These are phyloP conservation scores for Begonia peltatifolia DNA, from an alignment of 306 rosid genomes.

Conservation along the genomic window DNA sequence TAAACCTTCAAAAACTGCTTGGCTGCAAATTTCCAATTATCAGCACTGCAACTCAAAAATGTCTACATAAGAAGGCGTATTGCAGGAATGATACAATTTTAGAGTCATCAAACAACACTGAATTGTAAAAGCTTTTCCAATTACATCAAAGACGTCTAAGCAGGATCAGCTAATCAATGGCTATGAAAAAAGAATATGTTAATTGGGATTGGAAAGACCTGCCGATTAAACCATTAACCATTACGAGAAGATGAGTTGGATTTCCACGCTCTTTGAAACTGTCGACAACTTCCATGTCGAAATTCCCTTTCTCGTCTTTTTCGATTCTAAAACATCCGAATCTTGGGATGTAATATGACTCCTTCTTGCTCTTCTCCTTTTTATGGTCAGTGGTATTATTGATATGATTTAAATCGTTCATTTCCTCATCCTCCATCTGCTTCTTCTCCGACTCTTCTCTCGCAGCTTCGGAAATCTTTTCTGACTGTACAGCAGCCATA, in stretches of 20 bases:
- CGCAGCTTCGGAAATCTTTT: constrained; percentile 3
- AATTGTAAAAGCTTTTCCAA: background rate
- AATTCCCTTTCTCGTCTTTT: constrained; percentile 24
- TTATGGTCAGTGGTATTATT: constrained; percentile 1
- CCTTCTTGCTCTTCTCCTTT: constrained; percentile 11
- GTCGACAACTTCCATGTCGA: constrained; percentile 46
- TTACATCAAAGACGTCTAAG: background rate
- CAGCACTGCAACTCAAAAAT: constrained; percentile 32
- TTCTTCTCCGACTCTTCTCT: constrained; percentile 7
- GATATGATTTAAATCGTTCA: constrained; percentile 8
- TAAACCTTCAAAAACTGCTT: constrained; percentile 39
- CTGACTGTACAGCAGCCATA: constrained; percentile 25
- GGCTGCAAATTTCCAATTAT: constrained; percentile 72
- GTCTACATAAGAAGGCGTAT: too few relatives aligned
- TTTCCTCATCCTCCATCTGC: constrained; percentile 1
- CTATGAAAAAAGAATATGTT: background rate
- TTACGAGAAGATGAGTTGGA: constrained; percentile 51
- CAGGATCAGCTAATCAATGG: background rate
- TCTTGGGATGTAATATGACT: constrained; percentile 20
- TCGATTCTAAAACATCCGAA: constrained; percentile 44
- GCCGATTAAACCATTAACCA: constrained; percentile 81
- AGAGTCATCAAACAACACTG: background rate
- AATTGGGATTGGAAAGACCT: constrained; percentile 22
- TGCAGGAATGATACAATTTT: too few relatives aligned
- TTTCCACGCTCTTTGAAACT: constrained; percentile 19